phyloP scores from a whole-genome alignment of 257 asterid genomes.

The Coffea eugenioides region DNA sequence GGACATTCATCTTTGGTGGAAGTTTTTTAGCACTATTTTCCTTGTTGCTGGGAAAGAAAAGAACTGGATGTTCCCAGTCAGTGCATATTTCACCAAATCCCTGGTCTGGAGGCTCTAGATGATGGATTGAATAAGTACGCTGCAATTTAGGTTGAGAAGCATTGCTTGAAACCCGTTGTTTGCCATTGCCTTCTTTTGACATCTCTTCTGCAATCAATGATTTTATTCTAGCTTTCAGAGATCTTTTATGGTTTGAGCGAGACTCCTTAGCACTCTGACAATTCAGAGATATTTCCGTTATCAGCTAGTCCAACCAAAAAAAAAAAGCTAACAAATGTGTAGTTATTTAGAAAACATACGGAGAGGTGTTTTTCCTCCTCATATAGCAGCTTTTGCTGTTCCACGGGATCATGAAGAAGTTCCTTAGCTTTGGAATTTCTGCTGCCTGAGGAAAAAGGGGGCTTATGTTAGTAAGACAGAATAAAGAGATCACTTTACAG shows the following conservation, averaged over 20 bases:
- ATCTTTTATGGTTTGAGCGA: slow-evolving; percentile 39
- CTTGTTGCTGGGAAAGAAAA: slow-evolving; percentile 33
- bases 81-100: slow-evolving; percentile 28
- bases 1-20: slow-evolving; percentile 5
- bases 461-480: not conserved
- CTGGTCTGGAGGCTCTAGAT: slow-evolving; percentile 42
- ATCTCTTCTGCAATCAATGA: slow-evolving; percentile 44
- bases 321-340: not conserved
- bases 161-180: slow-evolving; percentile 21
- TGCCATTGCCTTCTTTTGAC: slow-evolving; percentile 25
- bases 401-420: slow-evolving; percentile 27
- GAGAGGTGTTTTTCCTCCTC: slow-evolving; percentile 32
- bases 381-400: slow-evolving; percentile 35
- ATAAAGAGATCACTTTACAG: not conserved
- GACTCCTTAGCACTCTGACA: slow-evolving; percentile 31
- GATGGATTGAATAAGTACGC: slow-evolving; percentile 64
- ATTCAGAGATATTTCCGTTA: slow-evolving; percentile 22
- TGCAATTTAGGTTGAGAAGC: slow-evolving; percentile 34
- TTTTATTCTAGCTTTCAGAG: slow-evolving; percentile 58
- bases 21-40: slow-evolving; percentile 23
- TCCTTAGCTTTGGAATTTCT: slow-evolving; percentile 25
- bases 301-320: slow-evolving; percentile 1
- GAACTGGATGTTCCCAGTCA: slow-evolving; percentile 40
- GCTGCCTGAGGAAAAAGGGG: slow-evolving; percentile 23
- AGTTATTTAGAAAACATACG: slow-evolving; percentile 33